Percentiles rank a stretch among this genome's conserved stretches.
Evolutionary conservation across 2,329 filamentous ascomycete genomes (phyloP).

Genomic region (Talaromyces rugulosus): DNA sequence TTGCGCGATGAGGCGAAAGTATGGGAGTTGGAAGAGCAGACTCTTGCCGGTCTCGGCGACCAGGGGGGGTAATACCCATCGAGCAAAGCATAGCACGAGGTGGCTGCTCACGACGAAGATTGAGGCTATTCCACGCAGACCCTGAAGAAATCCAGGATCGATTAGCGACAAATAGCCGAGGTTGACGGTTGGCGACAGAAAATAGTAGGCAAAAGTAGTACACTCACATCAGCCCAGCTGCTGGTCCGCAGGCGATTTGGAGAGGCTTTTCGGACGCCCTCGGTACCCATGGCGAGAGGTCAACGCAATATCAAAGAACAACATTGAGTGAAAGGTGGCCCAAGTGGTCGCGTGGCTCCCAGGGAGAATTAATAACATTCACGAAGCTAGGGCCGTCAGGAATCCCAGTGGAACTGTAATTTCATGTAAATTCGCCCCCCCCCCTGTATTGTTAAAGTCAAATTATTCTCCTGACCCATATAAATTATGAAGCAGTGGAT

Average conservation of each 20-base stretch:
- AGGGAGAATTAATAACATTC: neutral
- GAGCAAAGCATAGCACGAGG: constrained; percentile 50
- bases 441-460: too few species aligned
- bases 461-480: too few species aligned
- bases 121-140: constrained; percentile 54
- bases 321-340: neutral
- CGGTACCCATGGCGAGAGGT: neutral
- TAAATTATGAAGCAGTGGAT: too few species aligned
- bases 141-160: constrained; percentile 34
- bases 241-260: constrained; percentile 12
- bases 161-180: neutral
- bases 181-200: neutral
- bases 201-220: too few species aligned
- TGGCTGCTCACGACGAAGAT: constrained; percentile 54
- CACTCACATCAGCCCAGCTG: constrained; percentile 20
- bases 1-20: constrained; percentile 56
- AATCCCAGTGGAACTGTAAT: too few species aligned
- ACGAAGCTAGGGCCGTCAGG: too few species aligned
- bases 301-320: neutral
- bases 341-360: neutral
- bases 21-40: constrained; percentile 54
- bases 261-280: constrained; percentile 3
- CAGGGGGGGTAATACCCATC: constrained; percentile 47
- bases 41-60: constrained; percentile 41
- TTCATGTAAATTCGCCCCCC: too few species aligned